Conservation (phyloP, 2,329 filamentous ascomycete species). For the Fusarium pseudonygamai region DNA sequence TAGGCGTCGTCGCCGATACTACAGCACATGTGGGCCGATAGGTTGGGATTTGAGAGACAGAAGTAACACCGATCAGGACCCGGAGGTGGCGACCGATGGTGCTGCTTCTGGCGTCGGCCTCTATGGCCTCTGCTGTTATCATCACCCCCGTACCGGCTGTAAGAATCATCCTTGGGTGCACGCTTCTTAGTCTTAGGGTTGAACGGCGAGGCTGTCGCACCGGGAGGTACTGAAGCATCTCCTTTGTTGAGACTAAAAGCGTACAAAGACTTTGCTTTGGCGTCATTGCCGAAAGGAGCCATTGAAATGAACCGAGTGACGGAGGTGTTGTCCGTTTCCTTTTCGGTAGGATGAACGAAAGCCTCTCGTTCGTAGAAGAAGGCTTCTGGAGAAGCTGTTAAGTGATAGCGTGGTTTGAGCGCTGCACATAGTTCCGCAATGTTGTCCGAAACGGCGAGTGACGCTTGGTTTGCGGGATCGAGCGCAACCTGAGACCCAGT, state of each 20-base stretch:
- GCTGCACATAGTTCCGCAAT: conserved; percentile 81
- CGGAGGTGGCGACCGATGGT: conserved; percentile 64
- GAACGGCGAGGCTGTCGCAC: conserved; percentile 82
- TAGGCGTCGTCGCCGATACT: conserved; percentile 90
- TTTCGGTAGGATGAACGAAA: conserved; percentile 75
- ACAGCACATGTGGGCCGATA: conserved; percentile 87
- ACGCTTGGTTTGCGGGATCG: conserved; percentile 60
- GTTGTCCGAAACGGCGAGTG: conserved; percentile 67
- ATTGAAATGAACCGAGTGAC: conserved; percentile 93
- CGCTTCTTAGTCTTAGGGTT: conserved; percentile 67
- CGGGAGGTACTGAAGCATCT: conserved; percentile 71
- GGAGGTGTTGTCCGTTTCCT: conserved; percentile 59
- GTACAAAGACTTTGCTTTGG: conserved; percentile 84
- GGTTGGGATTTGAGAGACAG: conserved; percentile 86
- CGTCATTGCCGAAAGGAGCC: conserved; percentile 77
- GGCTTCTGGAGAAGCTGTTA: conserved; percentile 71
- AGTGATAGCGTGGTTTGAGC: conserved; percentile 92
- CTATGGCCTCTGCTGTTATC: conserved; percentile 56
- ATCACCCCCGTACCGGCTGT: conserved; percentile 63
- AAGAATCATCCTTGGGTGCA: conserved; percentile 56
- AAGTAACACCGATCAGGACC: conserved; percentile 91
- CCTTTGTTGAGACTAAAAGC: conserved; percentile 77
- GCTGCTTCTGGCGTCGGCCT: conserved; percentile 57
- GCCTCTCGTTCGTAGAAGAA: conserved; percentile 92
- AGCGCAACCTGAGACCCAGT: conserved; percentile 72